phyloP scores from a whole-genome alignment of 176 grass and related monocot species.

The Carex littledalei region DNA sequence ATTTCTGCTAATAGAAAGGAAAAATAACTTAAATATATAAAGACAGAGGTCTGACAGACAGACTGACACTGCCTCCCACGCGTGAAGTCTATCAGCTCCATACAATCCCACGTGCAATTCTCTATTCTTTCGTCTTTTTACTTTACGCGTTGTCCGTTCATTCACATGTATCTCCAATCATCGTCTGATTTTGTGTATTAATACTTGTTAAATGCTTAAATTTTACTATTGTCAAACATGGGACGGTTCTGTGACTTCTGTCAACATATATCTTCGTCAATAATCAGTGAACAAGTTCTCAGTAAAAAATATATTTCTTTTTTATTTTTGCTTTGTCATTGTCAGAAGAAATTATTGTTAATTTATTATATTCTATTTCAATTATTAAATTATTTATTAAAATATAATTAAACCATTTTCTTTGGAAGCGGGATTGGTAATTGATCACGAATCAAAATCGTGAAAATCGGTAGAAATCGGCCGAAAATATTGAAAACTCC shows the following conservation, averaged over 20 bases:
- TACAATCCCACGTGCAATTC: constrained; percentile 20
- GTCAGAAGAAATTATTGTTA: too few species aligned
- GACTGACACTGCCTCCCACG: constrained; percentile 4
- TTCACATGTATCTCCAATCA: neutral
- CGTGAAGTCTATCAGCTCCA: constrained; percentile 1
- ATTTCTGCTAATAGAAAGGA: neutral
- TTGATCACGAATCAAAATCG: too few species aligned
- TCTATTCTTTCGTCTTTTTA: constrained; percentile 5
- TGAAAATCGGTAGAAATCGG: too few species aligned
- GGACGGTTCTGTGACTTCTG: neutral
- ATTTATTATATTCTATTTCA: too few species aligned
- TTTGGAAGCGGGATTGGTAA: too few species aligned
- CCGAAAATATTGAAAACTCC: too few species aligned
- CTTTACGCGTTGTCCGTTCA: constrained; percentile 11
- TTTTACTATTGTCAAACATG: neutral
- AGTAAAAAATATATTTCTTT: too few species aligned
- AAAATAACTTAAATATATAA: neutral
- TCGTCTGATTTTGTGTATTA: neutral
- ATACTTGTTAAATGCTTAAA: neutral
- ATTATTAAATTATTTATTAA: too few species aligned
- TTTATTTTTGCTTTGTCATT: too few species aligned
- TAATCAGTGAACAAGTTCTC: too few species aligned
- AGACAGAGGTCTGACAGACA: neutral
- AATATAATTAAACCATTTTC: too few species aligned
- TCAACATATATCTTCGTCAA: too few species aligned